These are phyloP conservation scores for Nakaseomyces uthaithaninus DNA, from an alignment of 1,139 yeast species.

Conservation along the genomic window DNA sequence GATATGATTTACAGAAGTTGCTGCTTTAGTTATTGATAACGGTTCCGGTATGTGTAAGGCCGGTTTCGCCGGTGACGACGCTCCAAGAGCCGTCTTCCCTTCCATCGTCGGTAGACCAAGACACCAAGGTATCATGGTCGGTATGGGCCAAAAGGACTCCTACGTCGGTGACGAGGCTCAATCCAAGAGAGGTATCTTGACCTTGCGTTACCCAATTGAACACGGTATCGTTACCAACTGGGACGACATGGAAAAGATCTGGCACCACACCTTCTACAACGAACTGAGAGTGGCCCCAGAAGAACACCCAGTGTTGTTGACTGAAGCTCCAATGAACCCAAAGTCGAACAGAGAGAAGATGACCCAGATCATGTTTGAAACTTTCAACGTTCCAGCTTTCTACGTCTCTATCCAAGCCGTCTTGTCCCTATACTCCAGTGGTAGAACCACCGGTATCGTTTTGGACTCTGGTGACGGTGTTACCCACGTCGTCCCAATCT, in stretches of 20 bases:
- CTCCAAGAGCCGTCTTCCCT: conserved; percentile 99
- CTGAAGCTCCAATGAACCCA: conserved; percentile 99
- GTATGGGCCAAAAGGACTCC: conserved; percentile 99
- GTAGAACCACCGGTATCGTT: conserved; percentile 99
- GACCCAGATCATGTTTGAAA: conserved; percentile 98
- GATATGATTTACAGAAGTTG: conserved; percentile 26
- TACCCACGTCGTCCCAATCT: conserved; percentile 99
- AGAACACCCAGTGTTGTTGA: conserved; percentile 95
- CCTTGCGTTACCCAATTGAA: conserved; percentile 98
- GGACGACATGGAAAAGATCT: conserved; percentile 99
- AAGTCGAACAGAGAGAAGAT: conserved; percentile 98
- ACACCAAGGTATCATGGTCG: conserved; percentile 99
- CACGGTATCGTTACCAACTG: conserved; percentile 99
- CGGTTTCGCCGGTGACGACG: conserved; percentile 99
- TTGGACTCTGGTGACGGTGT: conserved; percentile 99
- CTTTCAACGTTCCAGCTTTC: conserved; percentile 98
- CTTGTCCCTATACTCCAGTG: conserved; percentile 93
- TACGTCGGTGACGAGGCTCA: conserved; percentile 99
- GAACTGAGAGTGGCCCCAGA: conserved; percentile 98
- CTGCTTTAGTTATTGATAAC: conserved; percentile 80
- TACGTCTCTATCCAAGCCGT: conserved; percentile 99
- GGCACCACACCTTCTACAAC: conserved; percentile 98
- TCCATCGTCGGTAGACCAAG: conserved; percentile 99
- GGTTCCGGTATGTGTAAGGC: conserved; percentile 99
- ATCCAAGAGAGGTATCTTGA: conserved; percentile 99